Conservation (phyloP, 352 stramenopile genomes). For the Globisporangium emineosum region DNA sequence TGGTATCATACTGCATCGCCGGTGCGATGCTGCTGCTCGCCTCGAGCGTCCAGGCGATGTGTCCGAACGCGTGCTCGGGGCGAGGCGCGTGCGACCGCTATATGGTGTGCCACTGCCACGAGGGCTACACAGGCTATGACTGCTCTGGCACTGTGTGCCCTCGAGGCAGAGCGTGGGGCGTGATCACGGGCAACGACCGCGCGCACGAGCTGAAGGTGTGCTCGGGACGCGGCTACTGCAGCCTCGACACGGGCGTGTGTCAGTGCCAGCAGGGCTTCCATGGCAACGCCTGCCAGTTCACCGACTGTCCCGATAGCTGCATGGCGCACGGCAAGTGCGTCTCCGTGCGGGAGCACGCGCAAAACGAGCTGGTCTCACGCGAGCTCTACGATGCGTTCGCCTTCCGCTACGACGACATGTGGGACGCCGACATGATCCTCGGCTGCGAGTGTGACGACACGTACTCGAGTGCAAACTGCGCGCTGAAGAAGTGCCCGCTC, state of each 20-base stretch:
- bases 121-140: conserved; percentile 61
- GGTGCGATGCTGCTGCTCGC: background rate
- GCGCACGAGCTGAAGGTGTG: conserved; percentile 51
- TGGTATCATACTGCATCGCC: background rate
- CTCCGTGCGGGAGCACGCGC: conserved; percentile 57
- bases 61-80: conserved; percentile 54
- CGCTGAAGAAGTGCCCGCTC: conserved; percentile 51
- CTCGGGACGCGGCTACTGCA: conserved; percentile 71
- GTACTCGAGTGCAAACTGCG: conserved; percentile 50
- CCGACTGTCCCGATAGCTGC: conserved; percentile 51
- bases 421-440: conserved; percentile 75
- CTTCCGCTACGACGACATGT: conserved; percentile 50
- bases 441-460: conserved; percentile 74
- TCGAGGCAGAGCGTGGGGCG: conserved; percentile 46
- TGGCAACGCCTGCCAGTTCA: conserved; percentile 61
- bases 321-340: conserved; percentile 55
- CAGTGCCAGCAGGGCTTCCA: conserved; percentile 80
- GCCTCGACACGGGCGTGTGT: conserved; percentile 62
- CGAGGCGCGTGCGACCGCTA: conserved; percentile 55
- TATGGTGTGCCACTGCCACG: conserved; percentile 51
- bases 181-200: conserved; percentile 37
- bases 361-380: conserved; percentile 44
- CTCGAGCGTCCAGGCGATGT: conserved; percentile 27
- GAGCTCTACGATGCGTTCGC: conserved; percentile 45
- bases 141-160: conserved; percentile 57